These are phyloP conservation scores for Caulochytrium protostelioides DNA, from an alignment of 371 early-diverging fungal genomes.

Conservation along the genomic window DNA sequence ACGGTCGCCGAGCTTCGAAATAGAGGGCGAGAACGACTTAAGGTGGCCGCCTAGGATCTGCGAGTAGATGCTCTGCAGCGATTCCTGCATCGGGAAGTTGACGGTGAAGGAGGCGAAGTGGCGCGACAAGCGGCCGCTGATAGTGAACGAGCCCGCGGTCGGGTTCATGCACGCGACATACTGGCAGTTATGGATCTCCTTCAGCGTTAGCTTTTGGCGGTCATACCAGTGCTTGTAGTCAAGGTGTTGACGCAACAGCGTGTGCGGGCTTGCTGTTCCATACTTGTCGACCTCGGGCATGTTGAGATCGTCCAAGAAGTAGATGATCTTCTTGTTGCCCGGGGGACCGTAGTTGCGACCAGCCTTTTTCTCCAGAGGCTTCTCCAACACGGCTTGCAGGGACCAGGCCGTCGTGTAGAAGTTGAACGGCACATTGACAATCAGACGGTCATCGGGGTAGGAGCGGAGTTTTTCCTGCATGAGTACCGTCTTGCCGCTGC, in stretches of 20 bases:
- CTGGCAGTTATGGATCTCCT: conserved; percentile 42
- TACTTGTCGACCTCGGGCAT: conserved; percentile 47
- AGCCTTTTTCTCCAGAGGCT: conserved; percentile 40
- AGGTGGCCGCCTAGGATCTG: conserved; percentile 26
- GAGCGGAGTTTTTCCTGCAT: conserved; percentile 35
- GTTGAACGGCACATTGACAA: conserved; percentile 40
- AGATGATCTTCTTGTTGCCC: conserved; percentile 35
- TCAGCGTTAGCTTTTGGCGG: conserved; percentile 30
- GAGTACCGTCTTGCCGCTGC: conserved; percentile 37
- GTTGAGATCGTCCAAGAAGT: conserved; percentile 40
- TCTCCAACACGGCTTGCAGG: conserved; percentile 31
- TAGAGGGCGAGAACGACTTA: conserved; percentile 18
- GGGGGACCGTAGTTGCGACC: conserved; percentile 42
- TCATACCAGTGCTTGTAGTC: conserved; percentile 43
- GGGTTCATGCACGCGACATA: conserved; percentile 45
- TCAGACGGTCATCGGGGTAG: conserved; percentile 30
- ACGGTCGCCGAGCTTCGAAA: conserved; percentile 22
- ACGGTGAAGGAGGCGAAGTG: conserved; percentile 36
- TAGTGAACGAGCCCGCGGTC: conserved; percentile 39
- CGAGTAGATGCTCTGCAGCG: conserved; percentile 27
- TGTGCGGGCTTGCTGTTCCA: conserved; percentile 34
- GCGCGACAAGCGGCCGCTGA: conserved; percentile 27
- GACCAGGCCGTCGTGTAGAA: conserved; percentile 39
- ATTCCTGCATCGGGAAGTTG: conserved; percentile 32
- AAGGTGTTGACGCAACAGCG: conserved; percentile 30